phyloP scores from a whole-genome alignment of 106 monocot species.

The Platanthera guangdongensis region DNA sequence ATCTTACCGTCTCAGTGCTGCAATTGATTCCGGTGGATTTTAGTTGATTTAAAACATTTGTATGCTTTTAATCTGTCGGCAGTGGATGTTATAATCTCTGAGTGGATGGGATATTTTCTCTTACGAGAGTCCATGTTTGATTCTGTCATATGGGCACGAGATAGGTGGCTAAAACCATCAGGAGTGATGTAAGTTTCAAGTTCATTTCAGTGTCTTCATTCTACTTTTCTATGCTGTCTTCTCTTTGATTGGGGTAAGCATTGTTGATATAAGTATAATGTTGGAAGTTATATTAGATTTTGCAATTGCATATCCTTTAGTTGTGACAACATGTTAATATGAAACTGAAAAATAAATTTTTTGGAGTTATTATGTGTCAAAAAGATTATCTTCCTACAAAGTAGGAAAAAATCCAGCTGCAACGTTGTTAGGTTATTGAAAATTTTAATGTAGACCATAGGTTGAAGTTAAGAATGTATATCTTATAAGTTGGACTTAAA shows the following conservation, averaged over 20 bases:
- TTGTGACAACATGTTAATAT: too few relatives aligned
- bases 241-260: not conserved
- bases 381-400: too few relatives aligned
- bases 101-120: constrained; percentile 99
- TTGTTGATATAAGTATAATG: not conserved
- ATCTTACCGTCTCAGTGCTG: not conserved
- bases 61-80: constrained; percentile 9
- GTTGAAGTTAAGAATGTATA: too few relatives aligned
- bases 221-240: not conserved
- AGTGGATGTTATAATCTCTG: constrained; percentile 99
- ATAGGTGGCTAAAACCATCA: constrained; percentile 80
- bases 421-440: too few relatives aligned
- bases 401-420: too few relatives aligned
- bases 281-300: not conserved
- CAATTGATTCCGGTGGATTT: not conserved
- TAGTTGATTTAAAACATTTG: not conserved
- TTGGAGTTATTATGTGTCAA: too few relatives aligned
- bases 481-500: too few relatives aligned
- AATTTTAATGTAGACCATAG: too few relatives aligned
- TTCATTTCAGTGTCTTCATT: not conserved
- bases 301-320: too few relatives aligned
- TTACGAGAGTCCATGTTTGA: constrained; percentile 95
- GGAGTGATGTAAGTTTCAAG: constrained; percentile 66
- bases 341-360: too few relatives aligned
- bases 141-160: constrained; percentile 92